A percentile compares a stretch with the other conserved stretches of the same genome.
phyloP scores from a whole-genome alignment of 2,329 filamentous ascomycete species.

The Cylindrodendrum hubeiense region DNA sequence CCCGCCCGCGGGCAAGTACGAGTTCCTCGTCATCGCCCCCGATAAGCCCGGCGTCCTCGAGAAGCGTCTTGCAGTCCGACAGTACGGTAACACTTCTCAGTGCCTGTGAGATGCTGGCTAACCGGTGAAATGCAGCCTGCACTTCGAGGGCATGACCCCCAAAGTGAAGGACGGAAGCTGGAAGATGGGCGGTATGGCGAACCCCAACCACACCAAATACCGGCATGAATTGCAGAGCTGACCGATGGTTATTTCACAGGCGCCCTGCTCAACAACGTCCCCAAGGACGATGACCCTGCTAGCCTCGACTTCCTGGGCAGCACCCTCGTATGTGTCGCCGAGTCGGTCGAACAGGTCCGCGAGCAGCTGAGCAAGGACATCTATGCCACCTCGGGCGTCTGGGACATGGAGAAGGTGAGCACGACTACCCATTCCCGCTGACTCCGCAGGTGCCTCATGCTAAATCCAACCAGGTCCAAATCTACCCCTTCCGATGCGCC shows the following conservation, averaged over 20 bases:
- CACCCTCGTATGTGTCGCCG: conserved; percentile 75
- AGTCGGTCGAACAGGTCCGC: conserved; percentile 76
- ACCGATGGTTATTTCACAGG: conserved; percentile 56
- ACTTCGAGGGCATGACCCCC: conserved; percentile 69
- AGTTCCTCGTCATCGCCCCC: conserved; percentile 78
- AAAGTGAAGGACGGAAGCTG: conserved; percentile 66
- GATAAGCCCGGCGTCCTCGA: conserved; percentile 71
- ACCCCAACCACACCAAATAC: background rate
- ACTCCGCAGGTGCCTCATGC: background rate
- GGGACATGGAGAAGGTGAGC: conserved; percentile 79
- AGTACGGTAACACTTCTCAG: conserved; percentile 54
- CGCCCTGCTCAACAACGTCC: conserved; percentile 75
- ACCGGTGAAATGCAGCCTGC: conserved; percentile 48
- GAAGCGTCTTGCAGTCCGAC: conserved; percentile 72
- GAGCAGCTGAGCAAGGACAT: conserved; percentile 77
- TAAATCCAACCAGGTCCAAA: conserved; percentile 55
- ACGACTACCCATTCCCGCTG: background rate
- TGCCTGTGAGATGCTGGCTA: conserved; percentile 21
- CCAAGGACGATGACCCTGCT: conserved; percentile 68
- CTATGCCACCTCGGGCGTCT: conserved; percentile 79
- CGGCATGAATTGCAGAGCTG: background rate
- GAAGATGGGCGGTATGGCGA: conserved; percentile 73
- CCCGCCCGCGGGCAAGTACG: conserved; percentile 55
- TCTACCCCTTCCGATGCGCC: conserved; percentile 62
- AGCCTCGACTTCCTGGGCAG: conserved; percentile 81